These are phyloP conservation scores for Coemansia brasiliensis DNA, from an alignment of 192 early-diverging fungal genomes.

Conservation along the genomic window DNA sequence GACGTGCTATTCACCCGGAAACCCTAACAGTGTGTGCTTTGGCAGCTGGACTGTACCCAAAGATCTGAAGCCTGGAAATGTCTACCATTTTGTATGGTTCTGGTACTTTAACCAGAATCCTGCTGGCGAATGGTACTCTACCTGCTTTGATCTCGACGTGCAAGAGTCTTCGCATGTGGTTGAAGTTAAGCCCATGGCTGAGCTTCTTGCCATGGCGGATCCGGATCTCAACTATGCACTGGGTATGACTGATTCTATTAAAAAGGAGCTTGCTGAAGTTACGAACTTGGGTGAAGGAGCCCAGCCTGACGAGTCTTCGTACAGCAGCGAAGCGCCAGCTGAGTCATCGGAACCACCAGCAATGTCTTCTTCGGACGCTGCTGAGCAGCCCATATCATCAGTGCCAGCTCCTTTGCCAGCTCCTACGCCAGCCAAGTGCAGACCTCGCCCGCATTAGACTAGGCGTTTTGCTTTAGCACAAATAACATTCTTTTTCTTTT, in stretches of 20 bases:
- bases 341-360: background rate
- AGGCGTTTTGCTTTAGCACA: background rate
- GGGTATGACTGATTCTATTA: slow-evolving; percentile 21
- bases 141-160: slow-evolving; percentile 61
- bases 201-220: slow-evolving; percentile 12
- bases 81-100: slow-evolving; percentile 61
- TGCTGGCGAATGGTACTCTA: slow-evolving; percentile 62
- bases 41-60: slow-evolving; percentile 57
- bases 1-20: slow-evolving; percentile 41
- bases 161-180: slow-evolving; percentile 25
- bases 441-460: too few species aligned
- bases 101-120: slow-evolving; percentile 64
- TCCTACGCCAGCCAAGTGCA: too few species aligned
- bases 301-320: background rate
- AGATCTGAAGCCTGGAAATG: slow-evolving; percentile 47
- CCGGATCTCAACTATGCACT: slow-evolving; percentile 23
- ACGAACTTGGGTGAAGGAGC: slow-evolving; percentile 6
- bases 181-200: slow-evolving; percentile 5
- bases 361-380: too few species aligned
- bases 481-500: too few species aligned
- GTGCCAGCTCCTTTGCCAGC: too few species aligned
- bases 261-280: slow-evolving; percentile 12
- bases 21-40: slow-evolving; percentile 57
- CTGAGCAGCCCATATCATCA: too few species aligned
- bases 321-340: background rate